phyloP scores from a whole-genome alignment of 441 rosid species.

The Cnidoscolus chayamansa region DNA sequence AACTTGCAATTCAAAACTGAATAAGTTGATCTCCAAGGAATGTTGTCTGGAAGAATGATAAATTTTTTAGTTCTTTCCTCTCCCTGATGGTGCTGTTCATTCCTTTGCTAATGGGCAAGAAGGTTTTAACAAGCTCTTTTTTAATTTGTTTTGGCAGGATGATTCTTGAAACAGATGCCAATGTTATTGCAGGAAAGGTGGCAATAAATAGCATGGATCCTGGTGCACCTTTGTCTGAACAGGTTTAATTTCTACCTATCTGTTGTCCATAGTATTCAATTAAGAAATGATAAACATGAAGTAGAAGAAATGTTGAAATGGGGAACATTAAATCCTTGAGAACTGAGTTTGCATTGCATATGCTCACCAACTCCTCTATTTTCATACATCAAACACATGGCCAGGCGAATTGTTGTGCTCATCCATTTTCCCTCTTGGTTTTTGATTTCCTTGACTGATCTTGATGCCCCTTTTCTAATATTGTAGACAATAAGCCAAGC shows the following conservation, averaged over 20 bases:
- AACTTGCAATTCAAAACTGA: not conserved
- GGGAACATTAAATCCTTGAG: not conserved
- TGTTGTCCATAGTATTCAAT: not conserved
- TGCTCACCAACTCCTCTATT: not conserved
- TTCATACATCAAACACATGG: not conserved
- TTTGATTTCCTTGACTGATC: not conserved
- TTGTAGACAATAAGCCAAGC: conserved; percentile 61
- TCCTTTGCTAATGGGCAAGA: not conserved
- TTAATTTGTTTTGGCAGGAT: conserved; percentile 43
- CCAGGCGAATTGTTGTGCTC: not conserved
- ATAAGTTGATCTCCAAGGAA: not conserved
- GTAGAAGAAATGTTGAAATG: not conserved
- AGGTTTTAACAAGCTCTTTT: not conserved
- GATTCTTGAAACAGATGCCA: conserved; percentile 84
- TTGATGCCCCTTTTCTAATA: not conserved
- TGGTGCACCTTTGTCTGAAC: conserved; percentile 76
- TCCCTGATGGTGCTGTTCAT: not conserved
- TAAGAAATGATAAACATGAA: not conserved
- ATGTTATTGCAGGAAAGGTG: conserved; percentile 79
- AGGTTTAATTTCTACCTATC: conserved; percentile 41
- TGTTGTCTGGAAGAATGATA: not conserved
- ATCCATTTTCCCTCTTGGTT: not conserved
- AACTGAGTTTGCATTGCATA: not conserved
- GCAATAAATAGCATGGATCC: conserved; percentile 78
- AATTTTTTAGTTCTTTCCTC: not conserved